Evolutionary conservation across 1,139 yeast genomes (phyloP).

Genomic region (Blastobotrys apis): DNA sequence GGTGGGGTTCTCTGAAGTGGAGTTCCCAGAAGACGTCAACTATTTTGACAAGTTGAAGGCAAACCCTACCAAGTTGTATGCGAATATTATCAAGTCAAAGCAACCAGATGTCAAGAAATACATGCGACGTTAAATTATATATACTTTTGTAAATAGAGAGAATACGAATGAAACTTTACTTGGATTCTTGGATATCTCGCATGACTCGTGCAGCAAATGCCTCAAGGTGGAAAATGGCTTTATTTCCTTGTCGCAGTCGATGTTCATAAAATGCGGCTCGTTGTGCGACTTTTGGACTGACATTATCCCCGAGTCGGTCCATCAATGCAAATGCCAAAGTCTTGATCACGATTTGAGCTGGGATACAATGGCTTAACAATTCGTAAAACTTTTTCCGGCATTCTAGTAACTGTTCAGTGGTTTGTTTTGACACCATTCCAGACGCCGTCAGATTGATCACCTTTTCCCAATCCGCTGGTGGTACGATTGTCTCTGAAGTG

Average conservation of each 20-base stretch:
- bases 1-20: conserved; percentile 55
- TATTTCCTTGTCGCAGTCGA: conserved; percentile 77
- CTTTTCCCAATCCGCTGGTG: conserved; percentile 81
- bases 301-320: conserved; percentile 38
- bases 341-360: conserved; percentile 73
- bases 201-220: conserved; percentile 88
- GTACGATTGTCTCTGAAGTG: conserved; percentile 38
- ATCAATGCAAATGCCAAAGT: conserved; percentile 59
- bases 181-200: conserved; percentile 50
- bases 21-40: conserved; percentile 48
- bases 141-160: neutral
- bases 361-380: conserved; percentile 86
- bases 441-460: conserved; percentile 65
- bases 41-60: conserved; percentile 51
- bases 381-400: conserved; percentile 78
- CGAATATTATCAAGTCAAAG: conserved; percentile 36
- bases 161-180: neutral
- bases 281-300: conserved; percentile 54
- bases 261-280: conserved; percentile 80
- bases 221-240: conserved; percentile 89
- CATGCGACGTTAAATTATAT: conserved; percentile 29
- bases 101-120: conserved; percentile 34
- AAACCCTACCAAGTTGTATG: conserved; percentile 58
- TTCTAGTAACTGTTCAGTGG: conserved; percentile 61
- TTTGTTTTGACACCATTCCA: conserved; percentile 54